A percentile compares a stretch with the other conserved stretches of the same genome.
These are phyloP conservation scores for Petrea volubilis DNA, from an alignment of 257 asterid genomes.

Conservation along the genomic window DNA sequence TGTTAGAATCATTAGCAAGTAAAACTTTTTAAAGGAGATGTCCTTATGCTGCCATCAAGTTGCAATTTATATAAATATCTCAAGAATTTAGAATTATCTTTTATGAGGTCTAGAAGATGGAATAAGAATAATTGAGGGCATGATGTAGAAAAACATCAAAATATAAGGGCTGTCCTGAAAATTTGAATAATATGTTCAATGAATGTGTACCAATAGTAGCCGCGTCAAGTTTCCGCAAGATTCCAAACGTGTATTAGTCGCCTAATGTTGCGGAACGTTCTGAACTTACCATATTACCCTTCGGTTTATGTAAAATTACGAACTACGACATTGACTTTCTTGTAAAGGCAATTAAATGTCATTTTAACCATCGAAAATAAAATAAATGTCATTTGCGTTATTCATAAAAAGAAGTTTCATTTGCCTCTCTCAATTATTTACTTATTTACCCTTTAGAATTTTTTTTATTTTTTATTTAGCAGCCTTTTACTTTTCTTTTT, in stretches of 20 bases:
- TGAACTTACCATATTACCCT: not conserved
- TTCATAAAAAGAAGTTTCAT: too few species aligned
- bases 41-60: not conserved
- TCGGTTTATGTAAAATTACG: not conserved
- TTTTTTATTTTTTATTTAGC: too few species aligned
- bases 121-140: not conserved
- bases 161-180: constrained; percentile 11
- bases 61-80: not conserved
- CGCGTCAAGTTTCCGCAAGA: constrained; percentile 40
- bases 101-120: not conserved
- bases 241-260: not conserved
- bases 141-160: not conserved
- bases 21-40: not conserved
- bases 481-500: not conserved
- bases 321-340: not conserved
- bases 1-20: not conserved
- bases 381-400: constrained; percentile 1
- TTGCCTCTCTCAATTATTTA: too few species aligned
- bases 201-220: constrained; percentile 22
- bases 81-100: not conserved
- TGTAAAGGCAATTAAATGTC: not conserved
- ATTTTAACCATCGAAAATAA: not conserved
- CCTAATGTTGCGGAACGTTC: not conserved
- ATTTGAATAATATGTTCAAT: constrained; percentile 10
- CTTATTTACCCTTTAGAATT: too few species aligned